Conservation (phyloP, 371 early-diverging fungal species). For the Apophysomyces trapeziformis region DNA sequence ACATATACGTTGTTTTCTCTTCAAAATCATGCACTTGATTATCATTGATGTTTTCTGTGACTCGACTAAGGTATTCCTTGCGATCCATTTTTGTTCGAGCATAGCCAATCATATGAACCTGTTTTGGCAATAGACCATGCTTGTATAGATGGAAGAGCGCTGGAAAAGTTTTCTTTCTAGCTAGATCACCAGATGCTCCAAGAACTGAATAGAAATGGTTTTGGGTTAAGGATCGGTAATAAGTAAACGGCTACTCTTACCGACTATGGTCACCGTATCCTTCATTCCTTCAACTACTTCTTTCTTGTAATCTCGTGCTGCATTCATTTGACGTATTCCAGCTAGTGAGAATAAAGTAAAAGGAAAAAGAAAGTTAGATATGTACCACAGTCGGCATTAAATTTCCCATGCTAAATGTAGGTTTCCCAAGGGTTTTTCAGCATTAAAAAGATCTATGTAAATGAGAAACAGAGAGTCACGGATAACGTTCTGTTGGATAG, state of each 20-base stretch:
- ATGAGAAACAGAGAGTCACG: not conserved
- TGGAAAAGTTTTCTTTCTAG: slow-evolving; percentile 98
- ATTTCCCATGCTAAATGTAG: not conserved
- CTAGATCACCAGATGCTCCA: slow-evolving; percentile 95
- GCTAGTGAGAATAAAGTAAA: slow-evolving; percentile 2
- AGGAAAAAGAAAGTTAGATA: slow-evolving; percentile 11
- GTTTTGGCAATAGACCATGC: slow-evolving; percentile 76
- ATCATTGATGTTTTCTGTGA: slow-evolving; percentile 73
- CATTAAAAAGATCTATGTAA: not conserved
- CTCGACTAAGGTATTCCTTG: slow-evolving; percentile 77
- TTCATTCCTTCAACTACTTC: slow-evolving; percentile 18
- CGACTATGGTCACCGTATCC: slow-evolving; percentile 28
- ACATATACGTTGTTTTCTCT: slow-evolving; percentile 21
- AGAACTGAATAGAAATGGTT: slow-evolving; percentile 58
- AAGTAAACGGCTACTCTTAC: slow-evolving; percentile 4
- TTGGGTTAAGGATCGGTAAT: not conserved
- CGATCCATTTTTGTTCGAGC: slow-evolving; percentile 87
- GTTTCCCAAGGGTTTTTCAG: slow-evolving; percentile 2
- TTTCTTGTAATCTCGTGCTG: slow-evolving; percentile 12
- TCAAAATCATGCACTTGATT: slow-evolving; percentile 35
- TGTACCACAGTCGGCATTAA: not conserved
- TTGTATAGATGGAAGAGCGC: slow-evolving; percentile 89
- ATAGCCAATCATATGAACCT: slow-evolving; percentile 91
- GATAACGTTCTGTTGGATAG: too few relatives aligned
- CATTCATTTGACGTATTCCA: slow-evolving; percentile 6